Base-by-base conservation (phyloP, 225 moss, liverwort and hornwort genomes). In the Physcomitrium patens region DNA sequence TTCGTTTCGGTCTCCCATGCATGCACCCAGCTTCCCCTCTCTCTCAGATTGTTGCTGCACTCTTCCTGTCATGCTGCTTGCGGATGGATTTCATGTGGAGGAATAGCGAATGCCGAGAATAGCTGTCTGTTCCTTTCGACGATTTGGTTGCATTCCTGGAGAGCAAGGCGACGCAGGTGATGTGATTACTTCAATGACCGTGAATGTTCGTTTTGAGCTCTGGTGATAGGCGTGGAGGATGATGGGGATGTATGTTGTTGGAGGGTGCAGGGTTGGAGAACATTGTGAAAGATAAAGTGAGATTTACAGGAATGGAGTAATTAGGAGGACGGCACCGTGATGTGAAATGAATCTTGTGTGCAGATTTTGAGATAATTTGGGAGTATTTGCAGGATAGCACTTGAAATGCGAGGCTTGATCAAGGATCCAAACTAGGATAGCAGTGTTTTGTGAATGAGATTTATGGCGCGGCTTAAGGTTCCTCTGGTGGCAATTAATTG, bases 151-250 rank as follows among this genome's bases (percentile, higher is more conserved):
- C 28, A 16, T 41, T 41, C 4, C 15, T 48, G 49, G 17, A 48
- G 49, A 49, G 12, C 13, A 15, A 49, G 49, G 14, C 15, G 13
- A 49, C 15, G 13, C 49, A 49, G 24, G 4, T 15, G 12, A 24
- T 48, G 65, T 37, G 69, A 54, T 9, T 69, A 17, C 46, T 70
- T 16, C 2, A 58, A 70, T 70, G 58, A 26, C 44, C 9, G 46
- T 45, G 45, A 24, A 17, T 26, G 70, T 22, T 45, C 43, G 46
- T 26, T 70, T 9, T 10, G 56, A 70, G 59, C 58, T 24, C 5
- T 8, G 45, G 23, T 70, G 24, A 58, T 22, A 27, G 46, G 12
- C n/a, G 10, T 12, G 43, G 63, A 43, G 63, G 11, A 20, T 65
- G 65, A 13, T 46, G 7, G 11, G n/a, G 9, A 20, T 55, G 10